These are phyloP conservation scores for Saturnispora serradocipensis DNA, from an alignment of 805 yeast genomes.

Conservation along the genomic window DNA sequence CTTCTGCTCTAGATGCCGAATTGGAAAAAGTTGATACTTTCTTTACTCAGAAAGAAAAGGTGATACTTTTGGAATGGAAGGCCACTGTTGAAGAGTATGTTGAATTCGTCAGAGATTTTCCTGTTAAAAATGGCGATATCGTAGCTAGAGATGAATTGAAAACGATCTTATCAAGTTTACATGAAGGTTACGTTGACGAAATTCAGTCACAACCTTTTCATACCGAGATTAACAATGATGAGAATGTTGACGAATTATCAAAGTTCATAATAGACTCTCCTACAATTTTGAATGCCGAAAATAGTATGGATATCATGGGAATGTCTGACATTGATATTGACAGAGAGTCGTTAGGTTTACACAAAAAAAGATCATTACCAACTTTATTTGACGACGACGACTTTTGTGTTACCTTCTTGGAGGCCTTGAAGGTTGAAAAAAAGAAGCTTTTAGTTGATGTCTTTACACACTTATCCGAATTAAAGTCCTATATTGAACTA, in stretches of 20 bases:
- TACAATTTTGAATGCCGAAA: neutral
- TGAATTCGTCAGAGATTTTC: slow-evolving; percentile 42
- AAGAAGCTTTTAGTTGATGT: slow-evolving; percentile 56
- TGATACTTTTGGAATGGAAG: slow-evolving; percentile 43
- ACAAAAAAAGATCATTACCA: slow-evolving; percentile 22
- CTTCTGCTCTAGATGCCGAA: slow-evolving; percentile 69
- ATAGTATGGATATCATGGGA: slow-evolving; percentile 6
- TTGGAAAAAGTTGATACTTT: slow-evolving; percentile 67
- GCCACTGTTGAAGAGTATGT: slow-evolving; percentile 52
- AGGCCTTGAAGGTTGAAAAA: slow-evolving; percentile 52
- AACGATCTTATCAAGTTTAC: slow-evolving; percentile 9
- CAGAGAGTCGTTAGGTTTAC: slow-evolving; percentile 14
- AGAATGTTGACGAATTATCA: neutral
- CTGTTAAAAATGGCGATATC: slow-evolving; percentile 13
- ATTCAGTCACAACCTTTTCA: neutral
- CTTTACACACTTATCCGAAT: slow-evolving; percentile 71
- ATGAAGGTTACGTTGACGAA: slow-evolving; percentile 7
- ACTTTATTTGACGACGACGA: slow-evolving; percentile 30
- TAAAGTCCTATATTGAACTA: slow-evolving; percentile 73
- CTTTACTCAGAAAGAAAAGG: slow-evolving; percentile 57
- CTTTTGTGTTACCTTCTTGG: slow-evolving; percentile 30
- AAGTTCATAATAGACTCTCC: neutral
- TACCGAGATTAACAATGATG: neutral
- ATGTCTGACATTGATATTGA: slow-evolving; percentile 11
- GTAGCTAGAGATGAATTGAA: slow-evolving; percentile 14